Percentiles rank a stretch among this genome's conserved stretches.
phyloP scores from a whole-genome alignment of 2,329 filamentous ascomycete species.

The Plectosphaerella cucumerina region DNA sequence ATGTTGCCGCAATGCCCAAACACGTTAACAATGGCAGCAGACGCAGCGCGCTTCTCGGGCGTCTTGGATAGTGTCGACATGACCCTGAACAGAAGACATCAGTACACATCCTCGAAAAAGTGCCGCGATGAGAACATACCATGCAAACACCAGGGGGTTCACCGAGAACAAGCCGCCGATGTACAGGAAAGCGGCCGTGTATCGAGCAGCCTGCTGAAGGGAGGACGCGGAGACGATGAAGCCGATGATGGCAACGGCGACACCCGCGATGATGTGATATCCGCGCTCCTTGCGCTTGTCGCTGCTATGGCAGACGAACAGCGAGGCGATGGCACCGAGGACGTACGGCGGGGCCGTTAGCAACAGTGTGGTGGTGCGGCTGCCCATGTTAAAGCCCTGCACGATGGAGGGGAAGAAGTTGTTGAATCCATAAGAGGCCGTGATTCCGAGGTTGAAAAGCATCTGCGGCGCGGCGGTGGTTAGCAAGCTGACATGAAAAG shows the following conservation, averaged over 20 bases:
- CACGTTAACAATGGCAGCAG: constrained; percentile 53
- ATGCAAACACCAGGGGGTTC: constrained; percentile 42
- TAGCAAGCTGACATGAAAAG: neutral
- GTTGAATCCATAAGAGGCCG: constrained; percentile 25
- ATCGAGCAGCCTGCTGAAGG: constrained; percentile 5
- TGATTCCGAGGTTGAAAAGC: constrained; percentile 5
- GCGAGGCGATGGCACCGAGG: constrained; percentile 49
- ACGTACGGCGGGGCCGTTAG: constrained; percentile 55
- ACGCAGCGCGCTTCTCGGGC: constrained; percentile 63
- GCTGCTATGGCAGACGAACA: constrained; percentile 56
- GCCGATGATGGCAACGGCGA: constrained; percentile 28
- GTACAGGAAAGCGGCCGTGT: constrained; percentile 11
- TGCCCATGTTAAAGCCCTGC: constrained; percentile 47
- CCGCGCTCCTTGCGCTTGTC: constrained; percentile 57
- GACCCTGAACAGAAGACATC: constrained; percentile 9
- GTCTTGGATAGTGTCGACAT: constrained; percentile 69
- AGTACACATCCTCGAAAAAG: no score
- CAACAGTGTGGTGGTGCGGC: constrained; percentile 44
- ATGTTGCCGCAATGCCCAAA: constrained; percentile 29
- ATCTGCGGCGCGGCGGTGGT: neutral
- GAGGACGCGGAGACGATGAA: constrained; percentile 7
- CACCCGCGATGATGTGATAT: constrained; percentile 44
- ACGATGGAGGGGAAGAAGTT: constrained; percentile 46
- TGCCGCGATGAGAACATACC: constrained; percentile 48
- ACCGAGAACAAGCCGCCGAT: constrained; percentile 6